These are phyloP conservation scores for Sporodiniella umbellata DNA, from an alignment of 371 early-diverging fungal species.

Conservation along the genomic window DNA sequence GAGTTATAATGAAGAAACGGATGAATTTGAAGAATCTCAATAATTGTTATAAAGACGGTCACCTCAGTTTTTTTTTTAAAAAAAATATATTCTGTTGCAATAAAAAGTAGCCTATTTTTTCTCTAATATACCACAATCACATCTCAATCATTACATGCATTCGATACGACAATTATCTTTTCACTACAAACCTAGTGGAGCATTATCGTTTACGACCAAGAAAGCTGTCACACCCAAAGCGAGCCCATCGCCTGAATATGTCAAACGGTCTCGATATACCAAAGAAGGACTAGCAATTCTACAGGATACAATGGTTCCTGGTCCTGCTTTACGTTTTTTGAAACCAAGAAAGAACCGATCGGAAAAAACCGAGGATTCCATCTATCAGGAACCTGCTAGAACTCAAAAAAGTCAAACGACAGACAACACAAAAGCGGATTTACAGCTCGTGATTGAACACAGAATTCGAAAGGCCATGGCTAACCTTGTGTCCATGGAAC, in stretches of 20 bases:
- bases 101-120: too few relatives aligned
- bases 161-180: too few relatives aligned
- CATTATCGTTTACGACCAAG: too few relatives aligned
- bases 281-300: slow-evolving; percentile 13
- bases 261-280: slow-evolving; percentile 6
- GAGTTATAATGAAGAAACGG: slow-evolving; percentile 39
- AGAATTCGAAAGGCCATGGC: slow-evolving; percentile 32
- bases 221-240: too few relatives aligned
- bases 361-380: not conserved
- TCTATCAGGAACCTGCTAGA: slow-evolving; percentile 28
- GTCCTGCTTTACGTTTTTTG: slow-evolving; percentile 29
- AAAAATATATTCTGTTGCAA: too few relatives aligned
- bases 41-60: not conserved
- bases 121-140: too few relatives aligned
- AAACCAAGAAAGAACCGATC: slow-evolving; percentile 17
- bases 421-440: too few relatives aligned
- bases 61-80: too few relatives aligned
- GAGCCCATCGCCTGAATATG: too few relatives aligned
- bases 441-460: slow-evolving; percentile 31
- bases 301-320: slow-evolving; percentile 39
- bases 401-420: too few relatives aligned
- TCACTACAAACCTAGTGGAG: too few relatives aligned
- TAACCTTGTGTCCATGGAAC: slow-evolving; percentile 31
- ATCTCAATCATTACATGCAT: too few relatives aligned
- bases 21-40: slow-evolving; percentile 24